Evolutionary conservation across 1,139 yeast genomes (phyloP).

Genomic region (Wickerhamomyces sp.): DNA sequence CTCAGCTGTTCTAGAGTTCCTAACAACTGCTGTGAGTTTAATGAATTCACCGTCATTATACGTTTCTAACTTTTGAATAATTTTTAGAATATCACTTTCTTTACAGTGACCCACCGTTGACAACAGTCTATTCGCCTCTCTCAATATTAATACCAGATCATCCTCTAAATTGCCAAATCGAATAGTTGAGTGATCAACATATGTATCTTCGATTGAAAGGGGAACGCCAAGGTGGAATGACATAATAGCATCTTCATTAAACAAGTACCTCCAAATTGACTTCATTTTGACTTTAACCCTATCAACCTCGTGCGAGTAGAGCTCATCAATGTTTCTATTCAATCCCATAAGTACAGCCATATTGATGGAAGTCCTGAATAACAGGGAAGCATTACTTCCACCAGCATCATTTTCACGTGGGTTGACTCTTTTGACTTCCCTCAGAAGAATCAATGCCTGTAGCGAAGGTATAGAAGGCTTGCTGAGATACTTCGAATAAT

Average conservation of each 20-base stretch:
- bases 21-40: constrained; percentile 6
- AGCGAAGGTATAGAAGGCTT: constrained; percentile 18
- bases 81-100: constrained; percentile 8
- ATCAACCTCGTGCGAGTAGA: constrained; percentile 19
- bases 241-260: constrained; percentile 25
- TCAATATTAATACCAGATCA: constrained; percentile 6
- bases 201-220: constrained; percentile 19
- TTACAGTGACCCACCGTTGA: constrained; percentile 6
- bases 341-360: constrained; percentile 28
- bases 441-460: constrained; percentile 24
- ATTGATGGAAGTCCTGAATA: constrained; percentile 20
- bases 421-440: constrained; percentile 17
- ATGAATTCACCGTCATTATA: constrained; percentile 10
- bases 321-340: constrained; percentile 23
- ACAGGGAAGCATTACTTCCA: constrained; percentile 21
- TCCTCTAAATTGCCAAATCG: constrained; percentile 1
- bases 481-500: constrained; percentile 13
- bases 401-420: constrained; percentile 26
- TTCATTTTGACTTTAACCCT: constrained; percentile 22
- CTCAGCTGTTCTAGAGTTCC: constrained; percentile 1
- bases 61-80: constrained; percentile 14
- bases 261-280: constrained; percentile 25
- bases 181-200: constrained; percentile 10
- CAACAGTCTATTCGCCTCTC: constrained; percentile 10
- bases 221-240: constrained; percentile 28